These are phyloP conservation scores for Noccaea bulbosa DNA, from an alignment of 345 rosid species.

Conservation along the genomic window DNA sequence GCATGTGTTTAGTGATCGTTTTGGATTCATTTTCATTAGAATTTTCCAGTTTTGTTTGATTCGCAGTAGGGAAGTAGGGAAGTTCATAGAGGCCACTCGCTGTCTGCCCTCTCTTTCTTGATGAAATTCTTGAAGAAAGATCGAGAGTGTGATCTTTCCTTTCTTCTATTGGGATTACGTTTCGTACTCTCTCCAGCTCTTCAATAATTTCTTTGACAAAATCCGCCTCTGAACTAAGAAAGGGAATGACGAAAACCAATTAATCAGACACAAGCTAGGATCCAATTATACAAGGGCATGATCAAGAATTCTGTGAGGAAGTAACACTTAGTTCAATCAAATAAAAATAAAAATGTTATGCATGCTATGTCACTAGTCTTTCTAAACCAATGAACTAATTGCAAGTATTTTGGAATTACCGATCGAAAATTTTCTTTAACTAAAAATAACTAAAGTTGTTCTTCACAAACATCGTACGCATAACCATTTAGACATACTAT, in stretches of 20 bases:
- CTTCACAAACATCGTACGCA: no score
- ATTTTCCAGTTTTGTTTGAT: not conserved
- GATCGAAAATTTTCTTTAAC: no score
- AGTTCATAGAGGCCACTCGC: not conserved
- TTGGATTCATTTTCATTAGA: not conserved
- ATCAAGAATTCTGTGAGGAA: no score
- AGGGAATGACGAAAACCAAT: not conserved
- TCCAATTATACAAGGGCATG: not conserved
- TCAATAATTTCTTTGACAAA: constrained; percentile 7
- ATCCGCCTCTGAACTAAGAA: constrained; percentile 12
- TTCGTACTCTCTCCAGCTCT: not conserved
- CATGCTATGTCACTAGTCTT: no score
- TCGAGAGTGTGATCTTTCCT: not conserved
- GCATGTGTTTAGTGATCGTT: not conserved
- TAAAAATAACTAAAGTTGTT: no score
- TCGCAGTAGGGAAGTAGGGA: not conserved
- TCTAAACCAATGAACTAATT: no score
- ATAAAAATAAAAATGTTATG: no score
- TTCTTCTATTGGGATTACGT: not conserved
- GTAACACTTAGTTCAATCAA: no score
- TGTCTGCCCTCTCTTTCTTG: not conserved
- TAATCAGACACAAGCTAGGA: not conserved
- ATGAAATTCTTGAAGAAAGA: not conserved
- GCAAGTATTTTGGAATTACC: no score
- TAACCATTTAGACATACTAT: no score